Base-by-base conservation (phyloP, 106 monocot species). In the Triglochin maritima region DNA sequence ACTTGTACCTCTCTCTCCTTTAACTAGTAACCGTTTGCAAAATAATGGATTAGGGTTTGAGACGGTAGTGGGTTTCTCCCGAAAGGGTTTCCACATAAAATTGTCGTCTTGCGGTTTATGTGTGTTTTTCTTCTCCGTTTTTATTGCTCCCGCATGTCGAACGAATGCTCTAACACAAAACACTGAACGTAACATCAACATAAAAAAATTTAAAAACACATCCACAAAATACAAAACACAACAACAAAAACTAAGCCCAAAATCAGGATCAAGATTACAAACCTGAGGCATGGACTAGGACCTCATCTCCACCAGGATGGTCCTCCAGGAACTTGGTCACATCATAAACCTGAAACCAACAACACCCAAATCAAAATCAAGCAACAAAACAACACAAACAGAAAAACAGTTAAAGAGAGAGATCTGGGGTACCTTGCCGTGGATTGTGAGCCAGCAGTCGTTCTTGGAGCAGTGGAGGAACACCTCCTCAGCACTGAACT, bases 281-380 rank as follows among this genome's bases (percentile, higher is more conserved):
- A 74, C 74, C 74, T 47, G 74, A 58, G 41, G 74, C 74, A 43
- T 66, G 66, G 4, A 74, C 9, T 14, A 74, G 15, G 29, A 59
- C 67, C n/a, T 66, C 67, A n/a, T 74, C 74, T 12, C 74, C 74
- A 48, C 74, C 74, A 11, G 74, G 74, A 74, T 74, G 74, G 11
- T 74, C 74, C 42, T 74, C 74, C 49, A 74, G 60, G 57, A 74
- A 74, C 13, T 59, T 58, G 11, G 66, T 74, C 13, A 74, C 74
- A 52, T 74, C 66, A 50, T 74, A 74, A 11, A 71, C 71, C 71
- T 71, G 53, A 5, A 12, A 68, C 4, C 53, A 45, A 66, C 49
- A 14, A 66, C 43, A 56, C 44, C 63, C 47, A 13, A 57, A 44
- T n/a, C 53, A 12, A 2, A 69, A 56, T 57, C 43, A 6, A 56